Base-by-base conservation (phyloP, 495 filamentous ascomycete genomes). In the Cairneyella variabilis region DNA sequence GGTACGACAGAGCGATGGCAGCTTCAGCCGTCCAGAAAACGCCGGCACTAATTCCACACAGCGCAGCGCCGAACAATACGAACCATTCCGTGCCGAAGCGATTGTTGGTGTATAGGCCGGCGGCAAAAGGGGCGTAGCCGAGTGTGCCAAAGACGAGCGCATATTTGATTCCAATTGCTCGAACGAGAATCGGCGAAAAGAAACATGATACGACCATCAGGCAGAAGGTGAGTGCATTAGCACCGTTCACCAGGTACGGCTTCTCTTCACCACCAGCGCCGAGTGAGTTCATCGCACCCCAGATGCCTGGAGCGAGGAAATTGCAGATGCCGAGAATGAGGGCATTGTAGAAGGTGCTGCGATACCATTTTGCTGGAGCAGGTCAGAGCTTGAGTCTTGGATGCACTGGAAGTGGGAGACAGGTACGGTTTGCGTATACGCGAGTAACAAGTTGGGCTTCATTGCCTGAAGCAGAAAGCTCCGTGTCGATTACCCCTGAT, bases 11-110 rank as follows among this genome's bases (percentile, higher is more conserved):
- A 0, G 82, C 83, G 40, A 88, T 83, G 0, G 83, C 82, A 2
- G 75, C 77, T 59, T 86, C 83, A 0, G 82, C 76, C 65, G 77
- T 77, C 84, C 84, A 88, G 64, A 86, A 88, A 1, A 86, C 69
- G 3, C 83, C 82, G 0, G 83, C 84, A 0, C 77, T 80, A 28
- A 85, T 66, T 20, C 84, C 84, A 58, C 83, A 86, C 9, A 83
- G 66, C 10, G 80, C 83, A 0, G 83, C 82, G 8, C 84, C 83
- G 39, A 86, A 65, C 36, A 85, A 66, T 0, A 82, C 73, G 3
- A 86, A 69, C 84, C 84, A 88, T 54, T 78, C 71, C 16, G 68
- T 77, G 12, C 78, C 77, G 59, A 73, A 86, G 4, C 83, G 76
- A 62, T 85, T 86, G 60, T 88, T 85, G 16, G 73, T 74, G 63